Evolutionary conservation across 805 yeast species (phyloP).

Genomic region (Kodamaea sagamina): DNA sequence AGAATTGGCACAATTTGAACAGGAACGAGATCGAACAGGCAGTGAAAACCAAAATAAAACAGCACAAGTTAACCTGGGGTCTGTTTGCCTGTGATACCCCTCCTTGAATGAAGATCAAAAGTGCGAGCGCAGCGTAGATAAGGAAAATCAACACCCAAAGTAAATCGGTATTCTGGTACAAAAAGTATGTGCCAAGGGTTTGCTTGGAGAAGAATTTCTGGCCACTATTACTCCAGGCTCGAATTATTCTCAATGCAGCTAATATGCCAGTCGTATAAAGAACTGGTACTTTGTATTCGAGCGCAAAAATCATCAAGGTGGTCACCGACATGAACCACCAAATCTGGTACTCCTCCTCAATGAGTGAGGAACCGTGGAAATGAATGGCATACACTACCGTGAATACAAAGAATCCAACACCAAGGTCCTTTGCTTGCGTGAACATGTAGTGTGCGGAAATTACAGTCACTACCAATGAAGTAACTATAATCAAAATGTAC

Average conservation of each 20-base stretch:
- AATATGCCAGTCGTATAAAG: conserved; percentile 12
- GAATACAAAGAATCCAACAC: conserved; percentile 26
- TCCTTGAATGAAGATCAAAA: conserved; percentile 28
- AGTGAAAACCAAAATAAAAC: conserved; percentile 50
- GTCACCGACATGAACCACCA: conserved; percentile 69
- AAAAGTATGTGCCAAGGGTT: conserved; percentile 35
- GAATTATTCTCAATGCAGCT: conserved; percentile 53
- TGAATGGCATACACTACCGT: conserved; percentile 57
- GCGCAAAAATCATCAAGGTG: conserved; percentile 15
- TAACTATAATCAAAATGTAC: conserved; percentile 22
- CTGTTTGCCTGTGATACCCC: conserved; percentile 21
- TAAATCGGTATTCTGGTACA: conserved; percentile 23
- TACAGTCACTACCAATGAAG: conserved; percentile 31
- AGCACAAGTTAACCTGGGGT: conserved; percentile 30
- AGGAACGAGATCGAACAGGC: conserved; percentile 47
- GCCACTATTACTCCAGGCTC: conserved; percentile 90
- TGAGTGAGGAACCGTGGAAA: conserved; percentile 75
- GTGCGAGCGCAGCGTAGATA: conserved; percentile 35
- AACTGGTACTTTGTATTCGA: neutral
- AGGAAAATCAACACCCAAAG: conserved; percentile 52
- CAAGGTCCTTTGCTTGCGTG: neutral
- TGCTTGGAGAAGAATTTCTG: conserved; percentile 62
- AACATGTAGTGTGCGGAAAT: conserved; percentile 17
- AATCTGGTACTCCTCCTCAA: conserved; percentile 94
- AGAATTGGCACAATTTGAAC: conserved; percentile 57